phyloP scores from a whole-genome alignment of 352 stramenopile genomes.

The Globisporangium paroecandrum region DNA sequence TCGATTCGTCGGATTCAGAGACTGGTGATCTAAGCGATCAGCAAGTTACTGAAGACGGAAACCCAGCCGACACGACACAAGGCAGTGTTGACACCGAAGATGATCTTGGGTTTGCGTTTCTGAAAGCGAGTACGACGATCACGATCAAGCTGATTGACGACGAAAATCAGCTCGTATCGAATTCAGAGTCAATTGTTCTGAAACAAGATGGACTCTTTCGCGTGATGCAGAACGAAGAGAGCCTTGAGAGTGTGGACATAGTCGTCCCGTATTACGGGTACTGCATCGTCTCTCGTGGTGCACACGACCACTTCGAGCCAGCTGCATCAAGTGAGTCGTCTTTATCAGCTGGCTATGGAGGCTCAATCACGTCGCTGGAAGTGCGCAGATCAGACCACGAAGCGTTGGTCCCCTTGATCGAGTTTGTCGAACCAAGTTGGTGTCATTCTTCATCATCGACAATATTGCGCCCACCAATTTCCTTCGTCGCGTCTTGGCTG shows the following conservation, averaged over 20 bases:
- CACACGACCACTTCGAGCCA: background rate
- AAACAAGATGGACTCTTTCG: constrained; percentile 7
- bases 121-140: background rate
- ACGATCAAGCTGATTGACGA: background rate
- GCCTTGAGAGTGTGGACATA: background rate
- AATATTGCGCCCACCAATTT: background rate
- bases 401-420: background rate
- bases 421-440: background rate
- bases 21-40: background rate
- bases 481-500: background rate
- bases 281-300: background rate
- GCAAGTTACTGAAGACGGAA: too few species aligned
- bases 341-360: background rate
- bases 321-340: background rate
- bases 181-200: background rate
- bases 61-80: background rate
- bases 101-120: background rate
- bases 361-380: constrained; percentile 2
- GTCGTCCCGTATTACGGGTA: constrained; percentile 4
- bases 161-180: background rate
- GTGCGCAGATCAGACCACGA: background rate
- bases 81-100: background rate
- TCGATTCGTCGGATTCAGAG: background rate
- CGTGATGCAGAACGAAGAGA: constrained; percentile 5
- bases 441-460: background rate